Evolutionary conservation across 2,329 filamentous ascomycete genomes (phyloP).

Genomic region (Cercospora sp.): DNA sequence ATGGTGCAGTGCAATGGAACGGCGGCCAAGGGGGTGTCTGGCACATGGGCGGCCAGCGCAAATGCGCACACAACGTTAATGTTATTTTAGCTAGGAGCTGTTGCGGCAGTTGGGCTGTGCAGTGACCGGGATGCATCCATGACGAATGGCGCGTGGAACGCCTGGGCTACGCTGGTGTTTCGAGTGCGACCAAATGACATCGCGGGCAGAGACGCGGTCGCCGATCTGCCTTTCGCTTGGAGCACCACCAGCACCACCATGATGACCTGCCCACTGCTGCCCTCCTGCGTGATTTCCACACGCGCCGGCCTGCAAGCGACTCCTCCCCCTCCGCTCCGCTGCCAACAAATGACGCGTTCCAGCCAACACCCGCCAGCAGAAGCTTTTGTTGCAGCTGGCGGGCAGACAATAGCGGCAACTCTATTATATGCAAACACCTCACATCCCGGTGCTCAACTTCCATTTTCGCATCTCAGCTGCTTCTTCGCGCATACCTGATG

Average conservation of each 20-base stretch:
- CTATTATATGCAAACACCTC: conserved; percentile 5
- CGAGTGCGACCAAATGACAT: background rate
- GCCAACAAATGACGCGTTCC: background rate
- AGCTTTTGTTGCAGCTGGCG: background rate
- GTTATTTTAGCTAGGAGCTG: conserved; percentile 4
- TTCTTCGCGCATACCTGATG: background rate
- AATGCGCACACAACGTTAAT: background rate
- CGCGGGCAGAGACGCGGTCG: background rate
- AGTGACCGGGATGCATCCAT: background rate
- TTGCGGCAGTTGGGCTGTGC: background rate
- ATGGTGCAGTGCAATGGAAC: background rate
- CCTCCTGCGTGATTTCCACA: background rate
- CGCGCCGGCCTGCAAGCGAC: background rate
- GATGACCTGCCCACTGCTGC: background rate
- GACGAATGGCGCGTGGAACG: background rate
- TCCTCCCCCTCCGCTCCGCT: background rate
- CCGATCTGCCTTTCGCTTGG: conserved; percentile 3
- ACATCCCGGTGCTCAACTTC: conserved; percentile 2
- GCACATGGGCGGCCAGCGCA: background rate
- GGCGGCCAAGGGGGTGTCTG: background rate
- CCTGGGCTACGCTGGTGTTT: background rate
- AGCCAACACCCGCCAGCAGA: background rate
- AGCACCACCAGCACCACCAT: background rate
- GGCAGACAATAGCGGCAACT: conserved; percentile 5
- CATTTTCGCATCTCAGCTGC: background rate